Evolutionary conservation across 441 rosid species (phyloP).

Genomic region (Jatropha podagrica): DNA sequence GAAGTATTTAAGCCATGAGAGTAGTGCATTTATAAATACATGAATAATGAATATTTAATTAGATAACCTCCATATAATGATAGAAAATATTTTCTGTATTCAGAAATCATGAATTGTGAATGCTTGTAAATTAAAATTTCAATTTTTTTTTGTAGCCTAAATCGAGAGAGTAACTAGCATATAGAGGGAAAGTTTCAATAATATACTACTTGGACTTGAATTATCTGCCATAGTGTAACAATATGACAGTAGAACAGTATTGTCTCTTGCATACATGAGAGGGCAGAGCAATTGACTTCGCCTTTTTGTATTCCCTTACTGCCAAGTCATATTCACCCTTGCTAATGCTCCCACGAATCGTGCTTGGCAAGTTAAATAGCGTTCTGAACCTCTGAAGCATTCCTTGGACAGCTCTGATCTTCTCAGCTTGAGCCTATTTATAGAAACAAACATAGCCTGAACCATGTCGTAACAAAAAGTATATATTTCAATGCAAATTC

Average conservation of each 20-base stretch:
- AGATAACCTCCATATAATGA: background rate
- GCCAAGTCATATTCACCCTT: slow-evolving; percentile 98
- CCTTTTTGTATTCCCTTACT: slow-evolving; percentile 98
- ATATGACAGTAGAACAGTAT: slow-evolving; percentile 13
- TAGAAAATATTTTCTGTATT: background rate
- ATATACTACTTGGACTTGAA: background rate
- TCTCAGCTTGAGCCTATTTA: slow-evolving; percentile 93
- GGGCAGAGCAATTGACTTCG: slow-evolving; percentile 93
- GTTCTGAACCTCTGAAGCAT: slow-evolving; percentile 98
- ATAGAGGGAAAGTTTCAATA: background rate
- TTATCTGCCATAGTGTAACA: background rate
- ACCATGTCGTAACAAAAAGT: slow-evolving; percentile 6
- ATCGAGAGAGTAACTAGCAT: background rate
- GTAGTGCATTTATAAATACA: too few relatives aligned
- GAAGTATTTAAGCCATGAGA: too few relatives aligned
- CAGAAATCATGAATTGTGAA: background rate
- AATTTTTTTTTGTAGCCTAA: background rate
- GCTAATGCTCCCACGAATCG: slow-evolving; percentile 86
- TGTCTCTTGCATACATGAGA: slow-evolving; percentile 68
- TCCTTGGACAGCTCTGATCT: slow-evolving; percentile 97
- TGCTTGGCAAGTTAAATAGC: slow-evolving; percentile 89
- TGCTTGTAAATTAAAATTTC: background rate
- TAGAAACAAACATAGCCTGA: slow-evolving; percentile 24
- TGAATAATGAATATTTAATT: background rate
- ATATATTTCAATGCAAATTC: slow-evolving; percentile 21